Evolutionary conservation across 1,284 basidiomycete genomes (phyloP).

Genomic region (Exobasidium rhododendri): DNA sequence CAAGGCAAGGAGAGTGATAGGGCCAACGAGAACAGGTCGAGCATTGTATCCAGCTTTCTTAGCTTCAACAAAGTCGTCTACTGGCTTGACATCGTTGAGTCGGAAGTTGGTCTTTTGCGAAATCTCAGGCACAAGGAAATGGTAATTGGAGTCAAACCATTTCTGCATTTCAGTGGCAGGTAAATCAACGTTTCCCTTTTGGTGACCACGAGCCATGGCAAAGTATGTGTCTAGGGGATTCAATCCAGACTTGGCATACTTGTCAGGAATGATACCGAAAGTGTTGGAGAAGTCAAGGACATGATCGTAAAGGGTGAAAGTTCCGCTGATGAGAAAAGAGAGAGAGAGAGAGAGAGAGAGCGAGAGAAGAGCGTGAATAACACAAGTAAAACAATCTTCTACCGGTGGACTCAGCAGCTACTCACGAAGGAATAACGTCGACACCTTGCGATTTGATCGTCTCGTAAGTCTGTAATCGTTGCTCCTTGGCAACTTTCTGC

Average conservation of each 20-base stretch:
- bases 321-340: conserved; percentile 66
- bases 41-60: conserved; percentile 84
- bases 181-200: conserved; percentile 86
- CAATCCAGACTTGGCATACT: conserved; percentile 83
- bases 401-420: no score
- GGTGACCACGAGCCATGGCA: conserved; percentile 95
- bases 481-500: conserved; percentile 79
- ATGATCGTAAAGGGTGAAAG: conserved; percentile 98
- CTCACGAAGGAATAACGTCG: conserved; percentile 75
- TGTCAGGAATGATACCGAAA: conserved; percentile 95
- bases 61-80: conserved; percentile 93
- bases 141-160: conserved; percentile 99
- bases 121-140: conserved; percentile 97
- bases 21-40: conserved; percentile 93
- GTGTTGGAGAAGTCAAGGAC: conserved; percentile 95
- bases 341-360: conserved; percentile 14
- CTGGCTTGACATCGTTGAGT: conserved; percentile 84
- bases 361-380: conserved; percentile 7
- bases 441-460: conserved; percentile 83
- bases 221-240: conserved; percentile 85
- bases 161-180: conserved; percentile 99
- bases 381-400: conserved; percentile 4
- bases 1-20: conserved; percentile 90
- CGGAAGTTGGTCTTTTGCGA: conserved; percentile 89
- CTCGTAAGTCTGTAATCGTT: conserved; percentile 87